Evolutionary conservation across 2,329 filamentous ascomycete species (phyloP).

Genomic region (Cercospora zeina): DNA sequence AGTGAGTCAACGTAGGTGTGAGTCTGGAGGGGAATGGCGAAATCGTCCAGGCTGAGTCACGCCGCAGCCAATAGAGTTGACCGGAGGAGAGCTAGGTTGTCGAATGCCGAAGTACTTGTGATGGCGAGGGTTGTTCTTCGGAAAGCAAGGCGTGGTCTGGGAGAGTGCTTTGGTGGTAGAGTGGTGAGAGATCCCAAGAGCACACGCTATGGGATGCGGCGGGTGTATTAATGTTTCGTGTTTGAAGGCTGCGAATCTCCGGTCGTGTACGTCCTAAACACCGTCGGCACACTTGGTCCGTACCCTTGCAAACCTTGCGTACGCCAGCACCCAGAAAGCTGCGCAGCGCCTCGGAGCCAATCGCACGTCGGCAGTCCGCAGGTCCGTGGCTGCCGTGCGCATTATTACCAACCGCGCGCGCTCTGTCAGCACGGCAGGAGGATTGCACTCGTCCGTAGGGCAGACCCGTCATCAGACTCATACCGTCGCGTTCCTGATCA

Average conservation of each 20-base stretch:
- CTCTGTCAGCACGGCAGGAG: not conserved
- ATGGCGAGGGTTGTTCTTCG: slow-evolving; percentile 2
- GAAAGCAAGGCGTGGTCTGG: slow-evolving; percentile 7
- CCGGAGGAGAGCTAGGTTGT: slow-evolving; percentile 23
- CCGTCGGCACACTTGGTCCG: slow-evolving; percentile 3
- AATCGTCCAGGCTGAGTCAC: slow-evolving; percentile 32
- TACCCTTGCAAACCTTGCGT: slow-evolving; percentile 18
- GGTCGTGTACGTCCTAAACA: slow-evolving; percentile 12
- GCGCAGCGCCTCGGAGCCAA: slow-evolving; percentile 20
- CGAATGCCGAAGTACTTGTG: slow-evolving; percentile 23
- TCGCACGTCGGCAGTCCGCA: slow-evolving; percentile 19
- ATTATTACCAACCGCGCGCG: slow-evolving; percentile 13
- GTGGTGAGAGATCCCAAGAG: slow-evolving; percentile 17
- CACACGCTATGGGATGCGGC: slow-evolving; percentile 6
- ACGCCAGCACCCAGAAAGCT: slow-evolving; percentile 20
- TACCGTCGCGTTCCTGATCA: not conserved
- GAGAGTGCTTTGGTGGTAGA: slow-evolving; percentile 10
- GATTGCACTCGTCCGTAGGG: slow-evolving; percentile 9
- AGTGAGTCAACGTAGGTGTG: slow-evolving; percentile 29
- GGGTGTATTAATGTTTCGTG: slow-evolving; percentile 21
- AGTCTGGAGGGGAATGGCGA: slow-evolving; percentile 27
- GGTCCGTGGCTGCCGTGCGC: slow-evolving; percentile 18
- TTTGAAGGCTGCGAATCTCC: slow-evolving; percentile 15
- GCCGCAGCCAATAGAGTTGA: slow-evolving; percentile 25
- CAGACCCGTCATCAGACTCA: not conserved